phyloP scores from a whole-genome alignment of 805 yeast species.

The Kazachstania psychrophila region DNA sequence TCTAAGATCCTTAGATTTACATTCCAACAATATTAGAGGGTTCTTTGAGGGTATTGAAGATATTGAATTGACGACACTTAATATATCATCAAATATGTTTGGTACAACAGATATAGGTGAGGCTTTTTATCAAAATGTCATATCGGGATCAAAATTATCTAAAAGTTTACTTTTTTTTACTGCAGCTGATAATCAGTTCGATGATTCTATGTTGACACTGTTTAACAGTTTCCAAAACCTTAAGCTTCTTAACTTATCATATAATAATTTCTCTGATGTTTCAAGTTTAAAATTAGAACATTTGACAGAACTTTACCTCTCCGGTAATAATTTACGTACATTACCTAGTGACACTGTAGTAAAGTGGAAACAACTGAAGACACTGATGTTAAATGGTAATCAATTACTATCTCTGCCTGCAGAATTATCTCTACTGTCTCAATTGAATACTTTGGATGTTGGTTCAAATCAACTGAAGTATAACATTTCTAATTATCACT shows the following conservation, averaged over 20 bases:
- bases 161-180: conserved; percentile 48
- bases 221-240: conserved; percentile 52
- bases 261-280: conserved; percentile 75
- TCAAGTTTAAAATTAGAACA: conserved; percentile 59
- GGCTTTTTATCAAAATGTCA: conserved; percentile 42
- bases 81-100: conserved; percentile 65
- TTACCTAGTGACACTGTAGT: conserved; percentile 77
- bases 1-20: conserved; percentile 65
- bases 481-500: conserved; percentile 88
- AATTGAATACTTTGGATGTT: conserved; percentile 69
- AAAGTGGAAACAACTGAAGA: conserved; percentile 49
- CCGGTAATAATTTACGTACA: conserved; percentile 73
- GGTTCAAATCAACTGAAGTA: conserved; percentile 86
- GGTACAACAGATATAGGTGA: conserved; percentile 22
- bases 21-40: conserved; percentile 68
- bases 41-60: conserved; percentile 64
- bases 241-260: conserved; percentile 62
- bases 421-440: conserved; percentile 61
- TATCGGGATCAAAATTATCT: conserved; percentile 29
- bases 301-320: conserved; percentile 58
- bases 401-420: conserved; percentile 81
- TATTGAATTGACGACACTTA: conserved; percentile 49
- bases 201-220: conserved; percentile 65
- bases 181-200: conserved; percentile 75
- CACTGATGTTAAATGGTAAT: conserved; percentile 71